A percentile compares a stretch with the other conserved stretches of the same genome.
These are phyloP conservation scores for Barnettozyma californica DNA, from an alignment of 805 yeast genomes.

Conservation along the genomic window DNA sequence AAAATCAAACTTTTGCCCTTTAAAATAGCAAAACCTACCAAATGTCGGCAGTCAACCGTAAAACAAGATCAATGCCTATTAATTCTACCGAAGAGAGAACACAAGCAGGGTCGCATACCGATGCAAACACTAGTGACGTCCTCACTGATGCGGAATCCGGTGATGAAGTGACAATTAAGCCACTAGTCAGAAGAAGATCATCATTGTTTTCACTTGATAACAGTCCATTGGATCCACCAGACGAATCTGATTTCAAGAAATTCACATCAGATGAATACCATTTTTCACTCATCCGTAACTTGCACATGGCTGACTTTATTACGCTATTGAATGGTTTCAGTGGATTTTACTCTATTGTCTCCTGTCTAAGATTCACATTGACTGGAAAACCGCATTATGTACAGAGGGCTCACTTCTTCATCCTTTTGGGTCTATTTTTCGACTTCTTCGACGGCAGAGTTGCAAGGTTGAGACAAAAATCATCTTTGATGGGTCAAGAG, in stretches of 20 bases:
- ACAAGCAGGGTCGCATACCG: neutral
- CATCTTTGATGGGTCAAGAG: constrained; percentile 95
- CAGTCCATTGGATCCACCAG: constrained; percentile 67
- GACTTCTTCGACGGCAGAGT: constrained; percentile 97
- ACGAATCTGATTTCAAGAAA: constrained; percentile 67
- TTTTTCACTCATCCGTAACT: constrained; percentile 75
- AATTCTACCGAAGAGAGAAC: neutral
- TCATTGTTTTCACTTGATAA: constrained; percentile 40
- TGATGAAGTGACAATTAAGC: constrained; percentile 14
- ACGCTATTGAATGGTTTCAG: constrained; percentile 91
- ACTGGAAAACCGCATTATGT: constrained; percentile 66
- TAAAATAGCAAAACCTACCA: neutral
- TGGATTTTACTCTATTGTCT: constrained; percentile 86
- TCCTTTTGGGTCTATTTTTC: constrained; percentile 86
- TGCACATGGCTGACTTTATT: constrained; percentile 95
- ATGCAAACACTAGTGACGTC: constrained; percentile 8
- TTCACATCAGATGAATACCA: constrained; percentile 83
- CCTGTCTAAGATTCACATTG: constrained; percentile 75
- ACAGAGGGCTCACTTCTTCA: constrained; percentile 85
- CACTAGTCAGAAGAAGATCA: constrained; percentile 39
- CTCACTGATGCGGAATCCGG: constrained; percentile 20
- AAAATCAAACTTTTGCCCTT: neutral
- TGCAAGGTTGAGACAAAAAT: constrained; percentile 88
- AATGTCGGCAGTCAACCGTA: constrained; percentile 1
- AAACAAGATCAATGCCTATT: constrained; percentile 5